Evolutionary conservation across 306 rosid species (phyloP), one percentile per base, ranked within the genome.

Genomic region (Malus fusca): DNA sequence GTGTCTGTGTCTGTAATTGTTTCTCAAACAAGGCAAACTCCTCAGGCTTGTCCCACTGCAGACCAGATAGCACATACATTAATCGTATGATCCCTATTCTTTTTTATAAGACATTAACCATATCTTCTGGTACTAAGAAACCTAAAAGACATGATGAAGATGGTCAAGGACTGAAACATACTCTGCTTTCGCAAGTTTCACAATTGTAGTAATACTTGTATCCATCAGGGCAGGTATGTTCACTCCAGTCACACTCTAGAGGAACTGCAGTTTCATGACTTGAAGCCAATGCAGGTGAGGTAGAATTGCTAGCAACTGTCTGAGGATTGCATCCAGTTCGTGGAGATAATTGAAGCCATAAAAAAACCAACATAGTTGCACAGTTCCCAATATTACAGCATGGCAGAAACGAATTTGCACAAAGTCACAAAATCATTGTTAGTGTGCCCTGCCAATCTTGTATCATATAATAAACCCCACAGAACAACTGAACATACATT

Each of bases 11-110:
- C 82, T 79, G 77, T 56, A 82, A 33, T 68, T 83, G 93, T 74
- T 77, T 77, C 91, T 92, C 95, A 83, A 83, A 78, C 62, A 80
- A 80, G 74, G 78, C 74, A 87, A 84, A 85, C 80, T 92, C 92
- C 83, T 88, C 93, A 26, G 97, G 98, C 86, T 86, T 92, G 74
- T 87, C 95, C 97, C 98, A 91, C 97, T 92, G 87, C 84, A 82
- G 61, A 66, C 69, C 72, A 81, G 75, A 74, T 80, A 30, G 26
- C 65, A 78, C 74, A 73, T 67, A 72, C 69, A 72, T 84, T 63
- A 74, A 67, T 84, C 77, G 74, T 35, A 58, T 37, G 23, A 22
- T 23, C 11, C 17, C 14, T 37, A 12, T 33, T 33, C 2, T 55
- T 25, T 61, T 61, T 26, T 9, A 23, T 23, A 23, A 25, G 21